Conservation (phyloP, 2,329 filamentous ascomycete genomes). For the Fusarium xyrophilum region DNA sequence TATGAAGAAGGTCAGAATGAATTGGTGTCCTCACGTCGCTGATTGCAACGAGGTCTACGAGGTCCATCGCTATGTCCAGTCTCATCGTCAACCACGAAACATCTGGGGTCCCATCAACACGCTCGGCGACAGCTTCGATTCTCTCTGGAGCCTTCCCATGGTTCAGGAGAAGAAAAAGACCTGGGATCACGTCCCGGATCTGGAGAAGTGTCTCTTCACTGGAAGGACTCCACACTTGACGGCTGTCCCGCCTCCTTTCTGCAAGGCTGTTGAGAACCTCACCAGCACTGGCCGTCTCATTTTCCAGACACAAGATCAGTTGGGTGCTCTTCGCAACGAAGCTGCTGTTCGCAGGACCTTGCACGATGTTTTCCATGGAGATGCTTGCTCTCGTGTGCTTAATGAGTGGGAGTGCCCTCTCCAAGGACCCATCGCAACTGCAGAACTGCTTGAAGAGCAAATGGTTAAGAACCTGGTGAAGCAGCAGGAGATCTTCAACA, state of each 20-base stretch:
- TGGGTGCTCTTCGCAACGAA: not conserved
- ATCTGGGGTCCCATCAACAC: constrained; percentile 1
- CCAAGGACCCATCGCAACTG: not conserved
- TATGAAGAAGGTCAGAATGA: constrained; percentile 15
- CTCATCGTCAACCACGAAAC: not conserved
- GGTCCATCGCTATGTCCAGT: constrained; percentile 34
- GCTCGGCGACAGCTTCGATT: not conserved
- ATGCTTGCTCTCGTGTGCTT: constrained; percentile 23
- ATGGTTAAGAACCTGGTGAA: not conserved
- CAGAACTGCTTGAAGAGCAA: not conserved
- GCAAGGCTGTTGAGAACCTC: constrained; percentile 3
- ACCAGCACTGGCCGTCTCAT: constrained; percentile 8
- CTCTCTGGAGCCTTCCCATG: not conserved
- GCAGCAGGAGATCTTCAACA: constrained; percentile 11
- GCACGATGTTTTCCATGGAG: constrained; percentile 14
- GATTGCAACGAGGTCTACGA: constrained; percentile 9
- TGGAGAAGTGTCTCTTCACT: constrained; percentile 8
- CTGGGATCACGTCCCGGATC: not conserved
- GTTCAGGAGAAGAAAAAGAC: not conserved
- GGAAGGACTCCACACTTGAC: not conserved
- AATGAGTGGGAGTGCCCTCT: constrained; percentile 24
- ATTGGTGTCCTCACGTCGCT: constrained; percentile 23
- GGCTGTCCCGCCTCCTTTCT: not conserved
- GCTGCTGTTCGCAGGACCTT: not conserved
- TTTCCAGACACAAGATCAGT: not conserved